A percentile compares a stretch with the other conserved stretches of the same genome.
Evolutionary conservation across 306 rosid species (phyloP).

Genomic region (Rubus parviflorus): DNA sequence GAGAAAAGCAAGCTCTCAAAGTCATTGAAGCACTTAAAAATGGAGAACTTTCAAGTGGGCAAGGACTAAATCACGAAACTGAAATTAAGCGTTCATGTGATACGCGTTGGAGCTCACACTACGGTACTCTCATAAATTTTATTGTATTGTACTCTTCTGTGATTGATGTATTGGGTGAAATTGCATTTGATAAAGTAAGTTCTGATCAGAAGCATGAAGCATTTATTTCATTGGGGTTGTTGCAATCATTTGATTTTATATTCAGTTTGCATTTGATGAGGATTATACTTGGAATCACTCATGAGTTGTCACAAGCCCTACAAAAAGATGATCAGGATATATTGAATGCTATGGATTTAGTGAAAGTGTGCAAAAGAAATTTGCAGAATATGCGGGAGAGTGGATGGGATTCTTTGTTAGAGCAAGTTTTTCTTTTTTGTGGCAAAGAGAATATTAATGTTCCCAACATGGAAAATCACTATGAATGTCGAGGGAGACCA

Average conservation of each 20-base stretch:
- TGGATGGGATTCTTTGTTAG: neutral
- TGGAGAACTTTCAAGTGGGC: neutral
- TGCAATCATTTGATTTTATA: conserved; percentile 1
- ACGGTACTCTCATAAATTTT: too few relatives aligned
- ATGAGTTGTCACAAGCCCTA: neutral
- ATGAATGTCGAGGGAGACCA: too few relatives aligned
- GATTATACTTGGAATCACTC: neutral
- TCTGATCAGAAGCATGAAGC: neutral
- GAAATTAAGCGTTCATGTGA: neutral
- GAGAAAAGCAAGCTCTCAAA: too few relatives aligned
- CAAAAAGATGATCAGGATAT: neutral
- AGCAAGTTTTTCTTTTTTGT: too few relatives aligned
- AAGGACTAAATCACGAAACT: neutral
- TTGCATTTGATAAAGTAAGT: neutral
- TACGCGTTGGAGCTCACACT: neutral
- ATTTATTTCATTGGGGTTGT: neutral
- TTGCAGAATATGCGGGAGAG: neutral
- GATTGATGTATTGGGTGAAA: neutral
- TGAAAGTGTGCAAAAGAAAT: neutral
- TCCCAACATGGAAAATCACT: too few relatives aligned
- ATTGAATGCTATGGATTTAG: neutral
- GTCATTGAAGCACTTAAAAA: neutral
- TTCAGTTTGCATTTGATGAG: neutral
- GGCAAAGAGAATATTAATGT: too few relatives aligned
- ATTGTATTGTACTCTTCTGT: neutral